Evolutionary conservation across 352 stramenopile species (phyloP), one percentile per base, ranked within the genome.

Genomic region (Phytophthora pluvialis): DNA sequence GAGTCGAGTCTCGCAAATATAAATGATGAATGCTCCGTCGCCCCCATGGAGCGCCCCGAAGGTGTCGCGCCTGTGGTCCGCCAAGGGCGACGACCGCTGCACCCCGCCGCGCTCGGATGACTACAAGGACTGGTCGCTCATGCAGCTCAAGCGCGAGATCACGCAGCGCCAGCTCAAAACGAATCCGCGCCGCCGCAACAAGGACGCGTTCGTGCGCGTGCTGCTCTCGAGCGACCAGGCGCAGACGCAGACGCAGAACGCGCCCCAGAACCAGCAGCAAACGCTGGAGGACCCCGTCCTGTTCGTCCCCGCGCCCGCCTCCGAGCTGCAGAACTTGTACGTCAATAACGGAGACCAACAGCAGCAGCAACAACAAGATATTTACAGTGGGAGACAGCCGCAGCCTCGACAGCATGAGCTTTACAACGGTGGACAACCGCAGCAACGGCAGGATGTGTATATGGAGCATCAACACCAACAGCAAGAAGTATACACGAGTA

Each of bases 121-220:
- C 51, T 86, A 86, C 64, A 75, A 73, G 32, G 64, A 82, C 25
- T 86, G 77, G 77, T 72, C 70, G 32, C 70, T 83, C 18, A 63
- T 59, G 75, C 77, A 86, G 51, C 61, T 86, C 21, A 86, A 83
- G 61, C 69, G 70, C 21, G 77, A 86, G 75, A 83, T 86, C 51
- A 77, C 72, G 31, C 60, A 83, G 64, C 77, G 77, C 5, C 68
- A 79, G 28, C 60, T 86, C 18, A 80, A 77, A 42, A 80, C 75
- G 13, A 72, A 83, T 15, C 72, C 72, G 11, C 79, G 75, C 42
- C 48, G 52, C 45, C 69, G 77, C 48, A 82, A 78, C 55, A 86
- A 83, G 47, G 65, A 78, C 6, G 73, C 77, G 9, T 86, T 83
- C 50, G 75, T 78, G 21, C 47, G 52, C 1, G 61, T 86, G 5